A percentile compares a stretch with the other conserved stretches of the same genome.
These are phyloP conservation scores for Posidonia oceanica DNA, from an alignment of 116 monocot species.

Conservation along the genomic window DNA sequence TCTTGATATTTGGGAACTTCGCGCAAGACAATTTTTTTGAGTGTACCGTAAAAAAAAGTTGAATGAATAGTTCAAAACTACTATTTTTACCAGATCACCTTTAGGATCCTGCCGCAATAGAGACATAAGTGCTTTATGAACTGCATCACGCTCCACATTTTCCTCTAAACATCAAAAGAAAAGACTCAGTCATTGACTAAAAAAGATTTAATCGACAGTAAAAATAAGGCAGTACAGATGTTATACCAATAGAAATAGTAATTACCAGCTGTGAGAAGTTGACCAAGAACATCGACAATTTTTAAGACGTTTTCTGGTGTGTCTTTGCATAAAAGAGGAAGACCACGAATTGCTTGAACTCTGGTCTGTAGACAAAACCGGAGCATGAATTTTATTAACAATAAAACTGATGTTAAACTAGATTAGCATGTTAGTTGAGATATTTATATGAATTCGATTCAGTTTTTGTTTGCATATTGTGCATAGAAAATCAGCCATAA, in stretches of 20 bases:
- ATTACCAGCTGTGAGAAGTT: slow-evolving; percentile 64
- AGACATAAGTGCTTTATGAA: slow-evolving; percentile 91
- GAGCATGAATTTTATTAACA: not conserved
- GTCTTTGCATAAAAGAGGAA: slow-evolving; percentile 97
- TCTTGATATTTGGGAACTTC: no score
- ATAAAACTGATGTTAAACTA: no score
- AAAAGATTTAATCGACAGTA: no score
- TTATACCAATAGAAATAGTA: not conserved
- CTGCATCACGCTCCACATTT: slow-evolving; percentile 98
- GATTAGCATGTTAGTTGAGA: no score
- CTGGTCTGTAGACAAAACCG: slow-evolving; percentile 35
- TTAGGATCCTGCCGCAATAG: slow-evolving; percentile 88
- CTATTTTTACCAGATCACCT: slow-evolving; percentile 33
- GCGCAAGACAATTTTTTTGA: no score
- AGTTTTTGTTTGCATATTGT: no score
- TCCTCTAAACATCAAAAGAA: slow-evolving; percentile 48
- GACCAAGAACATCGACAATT: slow-evolving; percentile 85
- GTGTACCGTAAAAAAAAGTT: no score
- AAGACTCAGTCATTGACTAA: not conserved
- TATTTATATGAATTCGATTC: no score
- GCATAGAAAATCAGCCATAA: no score
- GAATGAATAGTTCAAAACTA: not conserved
- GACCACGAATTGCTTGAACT: slow-evolving; percentile 92
- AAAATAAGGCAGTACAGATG: no score
- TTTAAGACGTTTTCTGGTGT: slow-evolving; percentile 81